Conservation (phyloP, 352 stramenopile genomes). For the Phytopythium litorale region DNA sequence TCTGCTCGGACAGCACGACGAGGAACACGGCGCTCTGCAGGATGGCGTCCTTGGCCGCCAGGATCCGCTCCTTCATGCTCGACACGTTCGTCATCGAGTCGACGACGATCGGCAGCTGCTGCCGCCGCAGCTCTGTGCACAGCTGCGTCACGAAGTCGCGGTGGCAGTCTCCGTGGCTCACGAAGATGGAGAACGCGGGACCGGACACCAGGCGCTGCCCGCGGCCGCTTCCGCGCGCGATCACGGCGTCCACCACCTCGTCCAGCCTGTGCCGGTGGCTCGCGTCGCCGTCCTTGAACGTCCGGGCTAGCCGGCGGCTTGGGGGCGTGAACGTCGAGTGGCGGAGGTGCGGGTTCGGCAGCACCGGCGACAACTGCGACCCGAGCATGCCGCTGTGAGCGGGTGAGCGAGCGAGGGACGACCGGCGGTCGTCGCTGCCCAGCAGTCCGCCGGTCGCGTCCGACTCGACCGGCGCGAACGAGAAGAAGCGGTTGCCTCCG, state of each 20-base stretch:
- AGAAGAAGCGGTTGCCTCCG: slow-evolving; percentile 17
- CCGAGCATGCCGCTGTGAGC: not conserved
- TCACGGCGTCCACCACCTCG: slow-evolving; percentile 56
- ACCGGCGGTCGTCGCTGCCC: slow-evolving; percentile 1
- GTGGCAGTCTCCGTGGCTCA: slow-evolving; percentile 77
- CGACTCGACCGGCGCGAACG: slow-evolving; percentile 13
- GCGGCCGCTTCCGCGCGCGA: slow-evolving; percentile 26
- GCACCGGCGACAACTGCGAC: not conserved
- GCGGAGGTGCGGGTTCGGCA: not conserved
- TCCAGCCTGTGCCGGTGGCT: slow-evolving; percentile 26
- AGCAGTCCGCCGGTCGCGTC: not conserved
- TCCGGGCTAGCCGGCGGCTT: not conserved
- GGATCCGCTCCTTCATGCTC: slow-evolving; percentile 71
- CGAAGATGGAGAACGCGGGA: slow-evolving; percentile 53
- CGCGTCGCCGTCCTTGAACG: slow-evolving; percentile 3
- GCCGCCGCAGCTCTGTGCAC: slow-evolving; percentile 41
- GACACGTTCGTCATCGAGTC: slow-evolving; percentile 70
- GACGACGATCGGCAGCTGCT: slow-evolving; percentile 48
- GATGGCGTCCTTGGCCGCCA: slow-evolving; percentile 77
- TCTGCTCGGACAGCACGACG: slow-evolving; percentile 71
- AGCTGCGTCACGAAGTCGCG: slow-evolving; percentile 58
- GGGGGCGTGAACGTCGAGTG: slow-evolving; percentile 4
- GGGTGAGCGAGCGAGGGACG: not conserved
- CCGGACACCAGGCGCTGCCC: slow-evolving; percentile 14
- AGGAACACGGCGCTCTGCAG: slow-evolving; percentile 63